Evolutionary conservation across 345 rosid genomes (phyloP), one percentile per base, ranked within the genome.

Genomic region (Geranium rotundifolium): DNA sequence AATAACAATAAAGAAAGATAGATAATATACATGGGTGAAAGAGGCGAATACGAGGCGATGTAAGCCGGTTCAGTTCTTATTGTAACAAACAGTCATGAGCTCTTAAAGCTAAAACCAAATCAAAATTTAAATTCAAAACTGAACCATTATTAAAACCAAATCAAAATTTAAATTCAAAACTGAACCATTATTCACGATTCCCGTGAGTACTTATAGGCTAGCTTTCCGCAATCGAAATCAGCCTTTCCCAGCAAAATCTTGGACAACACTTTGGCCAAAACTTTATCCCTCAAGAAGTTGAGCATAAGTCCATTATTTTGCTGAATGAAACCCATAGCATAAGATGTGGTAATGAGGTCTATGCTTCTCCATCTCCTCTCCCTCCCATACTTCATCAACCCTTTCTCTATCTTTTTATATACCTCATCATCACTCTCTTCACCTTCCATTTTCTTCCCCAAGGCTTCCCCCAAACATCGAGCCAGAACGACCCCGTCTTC

Each of bases 401-500:
- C 80, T 46, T 17, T 59, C 66, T 71, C 77, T 31, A 81, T 76
- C 69, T 71, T 79, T 70, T 60, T 59, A 52, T 71, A 62, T 27
- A 65, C 76, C 17, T 63, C 49, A 18, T 29, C 67, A 0, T 46
- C 75, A 9, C 30, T 19, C 7, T 16, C 72, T 20, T 63, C 55
- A 20, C 69, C 71, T 58, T 54, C 56, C 14, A 29, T 73, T 49
- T 65, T n/a, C n/a, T n/a, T n/a, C 63, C 41, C 31, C 19, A 84
- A 58, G 7, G 84, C 88, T 66, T 79, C 73, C 9, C 74, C 82
- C 0, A 85, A 78, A 65, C 96, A 84, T 61, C 96, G 82, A 54
- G 90, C 91, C 1, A 85, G 64, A 60, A 85, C 70, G 52, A 86
- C 67, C 4, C 83, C 77, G 49, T 86, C 96, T 72, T 89, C 96